Evolutionary conservation across 2,329 filamentous ascomycete species (phyloP).

Genomic region (Pseudogymnoascus sp.): DNA sequence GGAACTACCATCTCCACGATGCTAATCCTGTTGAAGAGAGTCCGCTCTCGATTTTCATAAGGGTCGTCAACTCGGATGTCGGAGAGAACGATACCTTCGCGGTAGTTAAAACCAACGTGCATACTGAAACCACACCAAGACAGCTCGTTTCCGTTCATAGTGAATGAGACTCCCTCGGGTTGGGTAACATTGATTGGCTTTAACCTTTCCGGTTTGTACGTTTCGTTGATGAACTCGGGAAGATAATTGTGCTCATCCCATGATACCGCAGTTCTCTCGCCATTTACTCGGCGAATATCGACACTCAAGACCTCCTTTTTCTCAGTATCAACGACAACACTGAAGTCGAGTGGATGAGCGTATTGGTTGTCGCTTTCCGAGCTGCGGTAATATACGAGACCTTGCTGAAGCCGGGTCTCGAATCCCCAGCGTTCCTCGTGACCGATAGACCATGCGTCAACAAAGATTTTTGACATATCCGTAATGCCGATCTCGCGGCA

Average conservation of each 20-base stretch:
- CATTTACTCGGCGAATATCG: slow-evolving; percentile 52
- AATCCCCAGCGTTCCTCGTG: slow-evolving; percentile 86
- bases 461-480: slow-evolving; percentile 94
- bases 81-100: slow-evolving; percentile 82
- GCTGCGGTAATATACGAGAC: slow-evolving; percentile 90
- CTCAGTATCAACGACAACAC: slow-evolving; percentile 79
- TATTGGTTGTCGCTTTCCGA: slow-evolving; percentile 83
- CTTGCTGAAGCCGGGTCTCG: slow-evolving; percentile 74
- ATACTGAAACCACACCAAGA: slow-evolving; percentile 93
- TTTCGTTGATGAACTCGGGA: slow-evolving; percentile 61
- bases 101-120: slow-evolving; percentile 91
- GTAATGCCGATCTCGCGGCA: slow-evolving; percentile 76
- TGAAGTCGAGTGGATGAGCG: slow-evolving; percentile 86
- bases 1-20: slow-evolving; percentile 92
- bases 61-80: slow-evolving; percentile 81
- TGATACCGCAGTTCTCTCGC: slow-evolving; percentile 68
- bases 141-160: slow-evolving; percentile 62
- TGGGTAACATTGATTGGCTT: slow-evolving; percentile 86
- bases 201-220: slow-evolving; percentile 71
- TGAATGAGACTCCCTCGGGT: slow-evolving; percentile 83
- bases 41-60: slow-evolving; percentile 59
- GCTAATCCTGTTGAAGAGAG: slow-evolving; percentile 82
- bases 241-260: slow-evolving; percentile 71
- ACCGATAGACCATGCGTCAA: slow-evolving; percentile 91
- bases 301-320: slow-evolving; percentile 55